A percentile compares a stretch with the other conserved stretches of the same genome.
Conservation (phyloP, 768 basidiomycete species). For the Naganishia vaughanmartiniae region DNA sequence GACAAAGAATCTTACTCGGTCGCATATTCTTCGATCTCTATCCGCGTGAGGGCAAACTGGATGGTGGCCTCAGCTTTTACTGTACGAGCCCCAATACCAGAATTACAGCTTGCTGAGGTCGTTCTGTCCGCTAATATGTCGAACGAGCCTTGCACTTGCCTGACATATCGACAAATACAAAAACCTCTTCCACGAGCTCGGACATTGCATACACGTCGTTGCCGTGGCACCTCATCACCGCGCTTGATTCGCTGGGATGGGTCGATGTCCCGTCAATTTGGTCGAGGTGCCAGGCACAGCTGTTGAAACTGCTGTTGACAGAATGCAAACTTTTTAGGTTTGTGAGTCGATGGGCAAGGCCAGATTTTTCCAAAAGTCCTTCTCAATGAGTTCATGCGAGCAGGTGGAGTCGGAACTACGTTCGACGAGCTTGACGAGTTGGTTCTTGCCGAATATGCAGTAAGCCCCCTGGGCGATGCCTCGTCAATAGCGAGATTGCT, state of each 20-base stretch:
- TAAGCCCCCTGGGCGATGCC: not conserved
- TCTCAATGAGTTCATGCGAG: constrained; percentile 1
- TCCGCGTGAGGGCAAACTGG: constrained; percentile 2
- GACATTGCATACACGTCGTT: constrained; percentile 15
- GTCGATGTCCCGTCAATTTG: constrained; percentile 1
- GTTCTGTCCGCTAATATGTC: constrained; percentile 3
- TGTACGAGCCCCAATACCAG: not conserved
- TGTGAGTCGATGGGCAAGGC: not conserved
- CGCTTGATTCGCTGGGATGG: constrained; percentile 11
- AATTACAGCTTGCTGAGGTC: not conserved
- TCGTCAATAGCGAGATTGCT: not conserved
- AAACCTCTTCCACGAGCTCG: constrained; percentile 18
- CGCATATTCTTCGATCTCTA: constrained; percentile 12
- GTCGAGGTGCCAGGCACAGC: not conserved
- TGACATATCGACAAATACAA: constrained; percentile 19
- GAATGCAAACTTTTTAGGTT: not conserved
- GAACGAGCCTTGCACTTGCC: constrained; percentile 1
- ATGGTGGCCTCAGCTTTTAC: constrained; percentile 5
- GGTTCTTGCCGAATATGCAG: not conserved
- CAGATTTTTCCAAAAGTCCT: not conserved
- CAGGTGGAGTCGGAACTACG: not conserved
- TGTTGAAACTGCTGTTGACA: constrained; percentile 15
- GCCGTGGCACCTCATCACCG: constrained; percentile 5
- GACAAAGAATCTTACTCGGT: not conserved
- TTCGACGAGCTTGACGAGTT: not conserved